These are phyloP conservation scores for Neurospora tetraspora DNA, from an alignment of 495 filamentous ascomycete genomes.

Conservation along the genomic window DNA sequence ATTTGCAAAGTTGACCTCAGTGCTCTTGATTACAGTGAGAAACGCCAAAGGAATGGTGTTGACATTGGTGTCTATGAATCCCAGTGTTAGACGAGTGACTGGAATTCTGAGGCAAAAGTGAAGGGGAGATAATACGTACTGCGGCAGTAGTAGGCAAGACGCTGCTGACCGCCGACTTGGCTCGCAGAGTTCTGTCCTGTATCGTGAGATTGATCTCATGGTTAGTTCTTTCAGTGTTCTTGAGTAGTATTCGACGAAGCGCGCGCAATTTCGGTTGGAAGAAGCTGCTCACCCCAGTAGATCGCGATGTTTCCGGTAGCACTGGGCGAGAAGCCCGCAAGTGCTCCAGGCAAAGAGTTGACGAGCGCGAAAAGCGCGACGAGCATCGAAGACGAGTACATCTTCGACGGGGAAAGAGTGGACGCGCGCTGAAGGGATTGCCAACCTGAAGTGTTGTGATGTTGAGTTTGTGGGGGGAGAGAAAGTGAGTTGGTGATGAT, in stretches of 20 bases:
- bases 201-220: neutral
- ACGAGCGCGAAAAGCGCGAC: conserved; percentile 6
- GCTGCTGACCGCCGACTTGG: conserved; percentile 31
- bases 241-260: neutral
- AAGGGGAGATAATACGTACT: conserved; percentile 30
- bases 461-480: neutral
- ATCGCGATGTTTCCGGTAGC: conserved; percentile 51
- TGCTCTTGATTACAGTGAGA: conserved; percentile 39
- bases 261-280: no score
- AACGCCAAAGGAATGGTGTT: conserved; percentile 53
- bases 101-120: neutral
- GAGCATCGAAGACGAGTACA: conserved; percentile 1
- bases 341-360: neutral
- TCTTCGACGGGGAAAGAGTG: neutral
- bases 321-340: conserved; percentile 38
- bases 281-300: conserved; percentile 45
- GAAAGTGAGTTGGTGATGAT: neutral
- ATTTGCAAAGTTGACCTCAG: conserved; percentile 50
- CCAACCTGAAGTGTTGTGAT: neutral
- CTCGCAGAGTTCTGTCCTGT: conserved; percentile 41
- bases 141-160: conserved; percentile 44
- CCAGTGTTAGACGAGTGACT: neutral
- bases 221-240: neutral
- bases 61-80: conserved; percentile 19
- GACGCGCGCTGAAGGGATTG: neutral